phyloP scores from a whole-genome alignment of 345 rosid species.

The Geranium brycei region DNA sequence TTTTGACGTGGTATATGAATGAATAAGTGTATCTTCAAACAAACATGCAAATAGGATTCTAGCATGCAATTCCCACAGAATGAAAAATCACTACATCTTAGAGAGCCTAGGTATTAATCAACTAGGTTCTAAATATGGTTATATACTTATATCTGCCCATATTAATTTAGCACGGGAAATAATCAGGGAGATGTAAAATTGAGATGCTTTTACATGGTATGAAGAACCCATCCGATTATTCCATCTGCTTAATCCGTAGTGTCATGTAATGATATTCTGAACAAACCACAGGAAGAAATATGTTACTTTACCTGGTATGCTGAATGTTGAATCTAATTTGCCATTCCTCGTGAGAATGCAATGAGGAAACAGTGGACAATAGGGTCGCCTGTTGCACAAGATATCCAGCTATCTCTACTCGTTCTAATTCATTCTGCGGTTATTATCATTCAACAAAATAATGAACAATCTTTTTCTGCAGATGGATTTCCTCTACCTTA shows the following conservation, averaged over 20 bases:
- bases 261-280: neutral
- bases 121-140: neutral
- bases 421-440: neutral
- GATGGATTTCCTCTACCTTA: constrained; percentile 36
- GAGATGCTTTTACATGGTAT: neutral
- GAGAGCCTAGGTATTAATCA: neutral
- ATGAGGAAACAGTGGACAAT: neutral
- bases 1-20: neutral
- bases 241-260: neutral
- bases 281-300: no score
- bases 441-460: neutral
- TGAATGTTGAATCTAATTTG: neutral
- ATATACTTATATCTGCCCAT: neutral
- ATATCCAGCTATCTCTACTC: neutral
- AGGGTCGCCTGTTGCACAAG: neutral
- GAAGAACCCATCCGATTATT: neutral
- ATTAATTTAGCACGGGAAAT: neutral
- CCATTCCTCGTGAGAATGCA: neutral
- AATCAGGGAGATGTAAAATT: neutral
- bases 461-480: constrained; percentile 16
- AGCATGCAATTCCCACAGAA: no score
- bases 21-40: neutral
- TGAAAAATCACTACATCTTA: neutral
- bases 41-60: neutral
- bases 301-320: neutral